Percentiles rank a stretch among this genome's conserved stretches.
Evolutionary conservation across 257 asterid genomes (phyloP).

Genomic region (Gentiana dahurica): DNA sequence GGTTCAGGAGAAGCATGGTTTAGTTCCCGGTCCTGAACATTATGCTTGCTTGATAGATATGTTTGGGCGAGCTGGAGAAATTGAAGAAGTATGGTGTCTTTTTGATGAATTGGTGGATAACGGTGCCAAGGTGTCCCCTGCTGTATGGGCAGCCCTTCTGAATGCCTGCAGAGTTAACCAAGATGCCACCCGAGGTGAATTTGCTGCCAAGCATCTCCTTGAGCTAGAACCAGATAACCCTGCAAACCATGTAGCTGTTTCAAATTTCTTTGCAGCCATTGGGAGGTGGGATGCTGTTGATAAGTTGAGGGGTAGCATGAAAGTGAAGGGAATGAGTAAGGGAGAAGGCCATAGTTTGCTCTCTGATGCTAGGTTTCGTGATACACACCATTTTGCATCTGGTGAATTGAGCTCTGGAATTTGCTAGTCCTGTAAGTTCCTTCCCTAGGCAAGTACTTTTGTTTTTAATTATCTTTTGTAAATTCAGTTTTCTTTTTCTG

Average conservation of each 20-base stretch:
- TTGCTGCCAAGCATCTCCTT: slow-evolving; percentile 16
- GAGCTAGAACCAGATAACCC: slow-evolving; percentile 18
- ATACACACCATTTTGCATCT: background rate
- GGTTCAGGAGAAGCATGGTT: slow-evolving; percentile 13
- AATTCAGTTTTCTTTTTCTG: too few species aligned
- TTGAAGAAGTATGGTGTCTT: slow-evolving; percentile 16
- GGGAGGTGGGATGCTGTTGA: slow-evolving; percentile 26
- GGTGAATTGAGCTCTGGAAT: background rate
- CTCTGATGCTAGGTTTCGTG: slow-evolving; percentile 1
- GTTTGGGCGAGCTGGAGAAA: slow-evolving; percentile 21
- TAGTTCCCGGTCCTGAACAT: slow-evolving; percentile 20
- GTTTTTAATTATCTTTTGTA: too few species aligned
- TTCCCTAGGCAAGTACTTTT: too few species aligned
- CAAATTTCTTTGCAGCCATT: slow-evolving; percentile 17
- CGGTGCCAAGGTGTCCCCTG: slow-evolving; percentile 11
- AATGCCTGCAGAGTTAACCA: slow-evolving; percentile 23
- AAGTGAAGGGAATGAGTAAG: slow-evolving; percentile 14
- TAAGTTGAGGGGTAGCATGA: slow-evolving; percentile 17
- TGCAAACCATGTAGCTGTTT: slow-evolving; percentile 19
- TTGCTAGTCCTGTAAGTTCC: too few species aligned
- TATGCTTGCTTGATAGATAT: slow-evolving; percentile 23
- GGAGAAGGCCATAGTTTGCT: slow-evolving; percentile 17
- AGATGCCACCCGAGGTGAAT: slow-evolving; percentile 16
- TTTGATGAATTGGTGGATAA: slow-evolving; percentile 11
- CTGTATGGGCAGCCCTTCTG: slow-evolving; percentile 19